Evolutionary conservation across 306 rosid species (phyloP).

Genomic region (Oxytropis ochrocephala): DNA sequence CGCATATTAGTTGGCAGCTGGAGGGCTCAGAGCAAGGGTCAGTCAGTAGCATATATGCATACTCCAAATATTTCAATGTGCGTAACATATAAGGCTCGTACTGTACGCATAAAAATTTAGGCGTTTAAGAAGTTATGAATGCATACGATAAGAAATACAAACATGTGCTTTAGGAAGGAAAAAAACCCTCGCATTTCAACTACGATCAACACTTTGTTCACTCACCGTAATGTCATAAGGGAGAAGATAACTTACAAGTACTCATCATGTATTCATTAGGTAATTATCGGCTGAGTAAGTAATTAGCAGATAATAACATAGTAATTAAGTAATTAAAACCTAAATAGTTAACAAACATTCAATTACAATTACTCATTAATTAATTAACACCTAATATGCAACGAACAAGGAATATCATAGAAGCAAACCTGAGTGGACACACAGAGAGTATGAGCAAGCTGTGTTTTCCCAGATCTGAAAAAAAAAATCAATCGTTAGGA

Average conservation of each 20-base stretch:
- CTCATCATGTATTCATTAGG: neutral
- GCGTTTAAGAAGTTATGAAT: constrained; percentile 7
- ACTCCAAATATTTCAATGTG: neutral
- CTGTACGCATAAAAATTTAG: neutral
- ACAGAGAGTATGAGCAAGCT: constrained; percentile 94
- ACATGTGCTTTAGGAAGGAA: neutral
- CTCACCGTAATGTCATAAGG: neutral
- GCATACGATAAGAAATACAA: neutral
- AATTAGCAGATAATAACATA: too few relatives aligned
- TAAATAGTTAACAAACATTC: neutral
- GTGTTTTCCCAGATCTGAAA: constrained; percentile 93
- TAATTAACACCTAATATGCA: constrained; percentile 1
- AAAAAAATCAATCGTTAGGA: constrained; percentile 3
- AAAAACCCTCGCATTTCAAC: neutral
- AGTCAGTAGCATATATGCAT: neutral
- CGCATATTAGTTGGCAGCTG: constrained; percentile 87
- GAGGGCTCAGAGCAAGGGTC: constrained; percentile 8
- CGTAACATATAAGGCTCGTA: neutral
- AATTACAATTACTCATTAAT: neutral
- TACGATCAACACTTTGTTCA: neutral
- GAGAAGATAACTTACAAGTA: neutral
- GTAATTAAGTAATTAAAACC: too few relatives aligned
- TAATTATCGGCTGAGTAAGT: too few relatives aligned
- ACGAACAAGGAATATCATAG: neutral
- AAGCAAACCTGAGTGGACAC: constrained; percentile 84